Percentiles rank a stretch among this genome's conserved stretches.
Evolutionary conservation across 2,329 filamentous ascomycete species (phyloP).

Genomic region (Tolypocladium ophioglossoides): DNA sequence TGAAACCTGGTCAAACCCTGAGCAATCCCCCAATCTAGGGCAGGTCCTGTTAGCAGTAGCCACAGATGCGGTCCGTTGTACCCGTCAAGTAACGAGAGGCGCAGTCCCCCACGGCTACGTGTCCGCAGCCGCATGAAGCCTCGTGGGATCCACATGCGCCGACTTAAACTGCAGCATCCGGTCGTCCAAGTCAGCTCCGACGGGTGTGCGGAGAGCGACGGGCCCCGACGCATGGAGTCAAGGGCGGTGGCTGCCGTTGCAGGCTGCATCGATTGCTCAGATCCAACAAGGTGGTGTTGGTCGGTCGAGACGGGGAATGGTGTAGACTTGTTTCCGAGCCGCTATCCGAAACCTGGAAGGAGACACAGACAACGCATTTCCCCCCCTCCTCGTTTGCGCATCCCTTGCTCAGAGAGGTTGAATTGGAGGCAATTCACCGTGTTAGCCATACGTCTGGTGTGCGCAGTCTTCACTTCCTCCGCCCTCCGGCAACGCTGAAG

Average conservation of each 20-base stretch:
- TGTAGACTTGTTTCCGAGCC: not conserved
- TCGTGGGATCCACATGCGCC: not conserved
- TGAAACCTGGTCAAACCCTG: not conserved
- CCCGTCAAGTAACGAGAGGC: not conserved
- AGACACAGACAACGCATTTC: too few relatives aligned
- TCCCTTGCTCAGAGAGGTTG: not conserved
- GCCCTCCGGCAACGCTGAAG: too few relatives aligned
- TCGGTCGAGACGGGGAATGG: not conserved
- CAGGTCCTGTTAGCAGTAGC: not conserved
- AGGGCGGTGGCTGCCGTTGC: not conserved
- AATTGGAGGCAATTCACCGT: not conserved
- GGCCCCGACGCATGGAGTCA: not conserved
- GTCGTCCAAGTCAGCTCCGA: not conserved
- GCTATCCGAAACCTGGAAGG: not conserved
- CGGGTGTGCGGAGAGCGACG: too few relatives aligned
- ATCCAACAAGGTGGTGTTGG: not conserved
- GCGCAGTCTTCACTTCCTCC: too few relatives aligned
- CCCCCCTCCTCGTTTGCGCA: not conserved
- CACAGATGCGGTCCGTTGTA: not conserved
- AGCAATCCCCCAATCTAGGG: not conserved
- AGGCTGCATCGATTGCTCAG: not conserved
- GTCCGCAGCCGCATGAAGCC: not conserved
- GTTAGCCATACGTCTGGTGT: not conserved
- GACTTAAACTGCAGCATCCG: not conserved
- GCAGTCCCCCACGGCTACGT: not conserved